A percentile compares a stretch with the other conserved stretches of the same genome.
phyloP scores from a whole-genome alignment of 495 filamentous ascomycete genomes.

The Sordaria brevicollis region DNA sequence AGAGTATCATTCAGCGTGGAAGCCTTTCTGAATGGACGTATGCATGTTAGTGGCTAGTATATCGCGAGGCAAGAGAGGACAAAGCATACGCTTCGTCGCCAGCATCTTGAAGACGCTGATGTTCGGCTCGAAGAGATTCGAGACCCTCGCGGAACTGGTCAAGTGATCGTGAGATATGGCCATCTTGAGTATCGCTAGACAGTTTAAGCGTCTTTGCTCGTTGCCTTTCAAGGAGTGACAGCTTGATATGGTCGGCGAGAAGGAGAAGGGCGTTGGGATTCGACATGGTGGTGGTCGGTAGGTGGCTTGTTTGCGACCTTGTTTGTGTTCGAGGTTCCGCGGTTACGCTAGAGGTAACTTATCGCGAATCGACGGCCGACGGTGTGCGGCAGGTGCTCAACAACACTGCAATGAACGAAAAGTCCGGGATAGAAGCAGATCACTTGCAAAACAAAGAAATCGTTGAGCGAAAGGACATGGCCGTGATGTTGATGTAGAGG shows the following conservation, averaged over 20 bases:
- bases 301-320: background rate
- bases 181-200: conserved; percentile 69
- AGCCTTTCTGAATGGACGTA: conserved; percentile 27
- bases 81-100: conserved; percentile 45
- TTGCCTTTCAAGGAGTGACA: conserved; percentile 77
- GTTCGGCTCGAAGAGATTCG: conserved; percentile 59
- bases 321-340: background rate
- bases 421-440: background rate
- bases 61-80: background rate
- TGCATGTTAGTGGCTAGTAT: background rate
- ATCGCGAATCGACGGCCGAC: background rate
- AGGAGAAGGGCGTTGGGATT: conserved; percentile 58
- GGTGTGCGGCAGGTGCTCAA: background rate
- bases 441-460: background rate
- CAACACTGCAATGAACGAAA: background rate
- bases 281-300: conserved; percentile 28
- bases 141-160: conserved; percentile 79
- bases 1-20: conserved; percentile 37
- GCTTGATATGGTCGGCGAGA: conserved; percentile 68
- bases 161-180: conserved; percentile 79
- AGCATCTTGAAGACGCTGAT: conserved; percentile 46
- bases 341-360: background rate
- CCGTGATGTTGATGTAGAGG: background rate
- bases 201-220: conserved; percentile 81
- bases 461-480: background rate